Base-by-base conservation (phyloP, 2,329 filamentous ascomycete species). In the Sphaerulina vaccinii region DNA sequence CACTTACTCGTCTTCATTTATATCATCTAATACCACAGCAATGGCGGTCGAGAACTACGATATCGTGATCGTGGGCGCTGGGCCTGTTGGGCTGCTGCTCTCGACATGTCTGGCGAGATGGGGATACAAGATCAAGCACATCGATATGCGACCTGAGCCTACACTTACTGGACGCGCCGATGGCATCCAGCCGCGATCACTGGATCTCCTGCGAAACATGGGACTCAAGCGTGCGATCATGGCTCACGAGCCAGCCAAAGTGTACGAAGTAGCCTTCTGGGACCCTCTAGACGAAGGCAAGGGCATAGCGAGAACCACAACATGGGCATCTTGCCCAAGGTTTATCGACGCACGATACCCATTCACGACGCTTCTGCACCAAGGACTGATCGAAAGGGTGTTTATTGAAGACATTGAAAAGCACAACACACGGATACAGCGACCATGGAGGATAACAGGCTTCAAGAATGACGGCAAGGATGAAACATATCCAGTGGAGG, bases 81-180 rank as follows among this genome's bases (percentile, higher is more conserved):
- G 91, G 13, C 91, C 91, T 3, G 90, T 91, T 35, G 91, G 91
- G 49, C 81, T 96, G 52, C 85, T 95, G 73, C 80, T 96, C 19
- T 93, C 90, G 7, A 90, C 90, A 23, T 92, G 88, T 68, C 80
- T 96, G 56, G 88, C 89, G 55, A 80, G 90, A 75, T 96, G 90
- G 89, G 91, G 91, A 16, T 96, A 96, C 78, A 90, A 84, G 70
- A 89, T 96, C 71, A 95, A 92, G 77, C 90, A 96, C 73, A 90
- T 96, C 66, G 91, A 96, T 73, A 95, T 95, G 72, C 81, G 90
- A 53, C 78, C 89, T 2, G 87, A 92, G 65, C 90, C 90, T 13
- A 96, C 90, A 10, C 75, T 83, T 2, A 95, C 90, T 16, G 90
- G 90, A 47, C 87, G 90, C 58, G 91, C 90, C 50, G 90, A 96